Evolutionary conservation across 2,329 filamentous ascomycete genomes (phyloP).

Genomic region (Colletotrichum endophyticum): DNA sequence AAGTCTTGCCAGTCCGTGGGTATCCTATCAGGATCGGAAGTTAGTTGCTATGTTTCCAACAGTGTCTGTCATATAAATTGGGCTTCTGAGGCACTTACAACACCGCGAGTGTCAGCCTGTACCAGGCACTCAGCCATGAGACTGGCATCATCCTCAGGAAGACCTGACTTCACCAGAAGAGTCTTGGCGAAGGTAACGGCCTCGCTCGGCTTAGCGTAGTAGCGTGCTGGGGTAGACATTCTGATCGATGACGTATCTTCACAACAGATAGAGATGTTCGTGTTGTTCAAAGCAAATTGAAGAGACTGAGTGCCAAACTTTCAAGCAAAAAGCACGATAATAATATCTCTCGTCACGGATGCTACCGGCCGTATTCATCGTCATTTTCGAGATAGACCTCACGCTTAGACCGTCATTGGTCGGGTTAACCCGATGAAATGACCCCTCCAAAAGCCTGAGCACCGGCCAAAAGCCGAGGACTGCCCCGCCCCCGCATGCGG

Average conservation of each 20-base stretch:
- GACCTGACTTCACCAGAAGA: constrained; percentile 65
- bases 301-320: neutral
- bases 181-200: constrained; percentile 52
- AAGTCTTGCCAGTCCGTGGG: constrained; percentile 76
- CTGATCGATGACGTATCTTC: neutral
- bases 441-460: neutral
- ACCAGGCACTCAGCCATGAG: constrained; percentile 72
- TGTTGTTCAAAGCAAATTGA: neutral
- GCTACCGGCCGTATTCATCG: neutral
- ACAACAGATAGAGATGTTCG: neutral
- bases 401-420: neutral
- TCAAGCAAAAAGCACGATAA: neutral
- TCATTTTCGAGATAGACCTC: neutral
- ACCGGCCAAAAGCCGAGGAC: neutral
- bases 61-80: no score
- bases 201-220: constrained; percentile 41
- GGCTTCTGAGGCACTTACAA: constrained; percentile 41
- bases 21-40: constrained; percentile 47
- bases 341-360: neutral
- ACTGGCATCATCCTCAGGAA: constrained; percentile 60
- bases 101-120: constrained; percentile 76
- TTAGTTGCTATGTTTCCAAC: neutral
- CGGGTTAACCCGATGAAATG: neutral
- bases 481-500: neutral
- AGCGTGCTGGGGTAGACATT: neutral